These are phyloP conservation scores for Lachnellula cervina DNA, from an alignment of 2,329 filamentous ascomycete genomes.

Conservation along the genomic window DNA sequence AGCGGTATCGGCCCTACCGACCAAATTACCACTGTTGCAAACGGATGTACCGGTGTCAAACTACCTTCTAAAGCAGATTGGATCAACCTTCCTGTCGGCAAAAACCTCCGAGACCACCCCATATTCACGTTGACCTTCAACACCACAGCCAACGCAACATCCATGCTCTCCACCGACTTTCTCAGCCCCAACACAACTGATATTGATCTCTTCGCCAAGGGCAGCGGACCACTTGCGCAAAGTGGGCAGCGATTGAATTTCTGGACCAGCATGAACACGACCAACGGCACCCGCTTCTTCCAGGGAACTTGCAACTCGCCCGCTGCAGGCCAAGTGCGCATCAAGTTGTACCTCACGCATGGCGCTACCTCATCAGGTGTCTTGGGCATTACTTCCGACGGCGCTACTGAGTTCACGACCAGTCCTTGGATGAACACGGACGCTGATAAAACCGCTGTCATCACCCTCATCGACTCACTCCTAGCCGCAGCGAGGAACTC, in stretches of 20 bases:
- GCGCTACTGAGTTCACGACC: conserved; percentile 38
- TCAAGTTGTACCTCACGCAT: conserved; percentile 48
- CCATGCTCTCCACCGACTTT: conserved; percentile 35
- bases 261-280: conserved; percentile 41
- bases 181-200: conserved; percentile 39
- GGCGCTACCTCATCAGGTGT: conserved; percentile 44
- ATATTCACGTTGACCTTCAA: conserved; percentile 36
- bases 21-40: conserved; percentile 34
- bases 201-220: conserved; percentile 34
- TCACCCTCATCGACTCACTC: conserved; percentile 45
- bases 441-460: conserved; percentile 50
- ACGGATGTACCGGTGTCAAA: conserved; percentile 26
- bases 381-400: conserved; percentile 36
- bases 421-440: conserved; percentile 44
- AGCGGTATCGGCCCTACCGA: conserved; percentile 28
- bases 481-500: conserved; percentile 52
- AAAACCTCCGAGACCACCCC: conserved; percentile 53
- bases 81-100: conserved; percentile 55
- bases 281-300: conserved; percentile 37
- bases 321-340: conserved; percentile 39
- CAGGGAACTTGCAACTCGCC: conserved; percentile 44
- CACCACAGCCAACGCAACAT: conserved; percentile 10
- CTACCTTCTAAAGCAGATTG: conserved; percentile 47
- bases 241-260: conserved; percentile 44
- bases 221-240: conserved; percentile 37